Conservation (phyloP, 2,329 filamentous ascomycete species). For the Endocalyx cinctus region DNA sequence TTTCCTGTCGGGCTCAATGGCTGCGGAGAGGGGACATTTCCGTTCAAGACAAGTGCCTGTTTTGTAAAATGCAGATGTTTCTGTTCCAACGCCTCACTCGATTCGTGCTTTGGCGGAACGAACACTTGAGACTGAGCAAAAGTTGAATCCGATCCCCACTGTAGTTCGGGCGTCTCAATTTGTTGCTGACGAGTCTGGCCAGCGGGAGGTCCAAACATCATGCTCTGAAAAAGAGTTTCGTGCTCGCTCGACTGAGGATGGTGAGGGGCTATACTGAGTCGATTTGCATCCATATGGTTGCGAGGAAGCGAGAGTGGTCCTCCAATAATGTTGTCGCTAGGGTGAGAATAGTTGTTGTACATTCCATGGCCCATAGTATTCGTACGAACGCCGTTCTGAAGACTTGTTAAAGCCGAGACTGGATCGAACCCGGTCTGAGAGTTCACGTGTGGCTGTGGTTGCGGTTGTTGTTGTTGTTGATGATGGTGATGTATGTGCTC, state of each 20-base stretch:
- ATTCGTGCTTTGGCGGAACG: conserved; percentile 51
- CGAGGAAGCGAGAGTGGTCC: too few relatives aligned
- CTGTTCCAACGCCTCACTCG: conserved; percentile 51
- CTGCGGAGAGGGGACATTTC: conserved; percentile 56
- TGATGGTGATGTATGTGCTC: conserved; percentile 17
- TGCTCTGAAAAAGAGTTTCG: conserved; percentile 33
- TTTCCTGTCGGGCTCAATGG: conserved; percentile 49
- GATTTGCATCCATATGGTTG: too few relatives aligned
- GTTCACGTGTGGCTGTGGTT: conserved; percentile 16
- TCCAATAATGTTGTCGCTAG: too few relatives aligned
- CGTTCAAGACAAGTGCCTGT: conserved; percentile 53
- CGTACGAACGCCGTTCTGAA: conserved; percentile 17
- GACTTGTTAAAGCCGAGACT: conserved; percentile 24
- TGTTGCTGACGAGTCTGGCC: conserved; percentile 17
- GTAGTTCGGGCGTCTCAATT: conserved; percentile 41
- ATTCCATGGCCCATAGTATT: conserved; percentile 14
- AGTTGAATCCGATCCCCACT: conserved; percentile 65
- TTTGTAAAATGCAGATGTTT: conserved; percentile 53
- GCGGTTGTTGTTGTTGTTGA: conserved; percentile 19
- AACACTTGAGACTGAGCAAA: conserved; percentile 58
- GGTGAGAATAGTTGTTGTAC: too few relatives aligned
- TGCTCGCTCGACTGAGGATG: conserved; percentile 15
- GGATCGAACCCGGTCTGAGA: too few relatives aligned
- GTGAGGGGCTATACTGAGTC: too few relatives aligned
- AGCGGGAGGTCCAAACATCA: conserved; percentile 32